Base-by-base conservation (phyloP, 495 filamentous ascomycete genomes). In the Xylaria acuta region DNA sequence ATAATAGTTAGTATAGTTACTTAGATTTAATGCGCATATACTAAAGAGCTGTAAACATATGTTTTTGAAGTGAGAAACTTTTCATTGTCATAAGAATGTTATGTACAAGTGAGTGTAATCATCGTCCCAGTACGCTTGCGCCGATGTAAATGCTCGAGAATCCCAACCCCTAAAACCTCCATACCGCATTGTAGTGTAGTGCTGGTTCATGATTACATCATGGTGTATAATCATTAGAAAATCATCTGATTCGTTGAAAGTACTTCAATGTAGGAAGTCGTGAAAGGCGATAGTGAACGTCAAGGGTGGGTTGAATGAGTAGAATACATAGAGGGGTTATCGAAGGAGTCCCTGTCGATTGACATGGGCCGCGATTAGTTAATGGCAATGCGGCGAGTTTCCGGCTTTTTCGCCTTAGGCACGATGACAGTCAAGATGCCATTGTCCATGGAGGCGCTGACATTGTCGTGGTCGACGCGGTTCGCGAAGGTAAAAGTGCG, bases 401-500 rank as follows among this genome's bases (percentile, higher is more conserved):
- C 82, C 71, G 73, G 79, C 67, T 86, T 86, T 75, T 86, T 82
- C 38, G 89, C 85, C 87, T 97, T 97, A 9, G 95, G 95, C 22
- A 97, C 90, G 7, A 90, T 73, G 36, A 96, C 82, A 58, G 78
- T 89, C 67, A 95, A 81, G 72, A 96, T 88, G 11, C 93, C 93
- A 77, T 95, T 89, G 82, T 90, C 92, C 76, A 95, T 77, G 64
- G 81, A 88, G 16, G 95, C 95, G 73, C 84, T 91, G 68, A 97
- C 94, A 18, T 72, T 79, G 58, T 97, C 92, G 74, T 93, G 90
- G 79, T 97, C 90, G 43, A 97, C 87, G 14, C 88, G 86, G 9
- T 79, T 80, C 0, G 93, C 89, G 86, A 98, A 97, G 67, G 78
- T 88, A 85, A 98, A 97, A 34, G 84, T 85, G 67, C 94, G 89